phyloP scores from a whole-genome alignment of 345 rosid species.

The Garcia nutans region DNA sequence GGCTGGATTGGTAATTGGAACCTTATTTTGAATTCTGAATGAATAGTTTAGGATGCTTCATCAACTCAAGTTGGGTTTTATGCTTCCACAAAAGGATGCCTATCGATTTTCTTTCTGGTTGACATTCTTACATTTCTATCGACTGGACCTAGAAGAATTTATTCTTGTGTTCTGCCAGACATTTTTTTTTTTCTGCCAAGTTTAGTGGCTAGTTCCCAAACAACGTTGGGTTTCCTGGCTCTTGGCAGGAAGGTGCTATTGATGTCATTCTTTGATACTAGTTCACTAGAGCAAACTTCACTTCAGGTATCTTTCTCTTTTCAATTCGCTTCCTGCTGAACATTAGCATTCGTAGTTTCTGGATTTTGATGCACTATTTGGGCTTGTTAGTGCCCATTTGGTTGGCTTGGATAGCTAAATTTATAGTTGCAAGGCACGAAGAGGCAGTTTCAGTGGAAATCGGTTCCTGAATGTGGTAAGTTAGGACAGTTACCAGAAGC shows the following conservation, averaged over 20 bases:
- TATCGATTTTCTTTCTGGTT: constrained; percentile 66
- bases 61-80: constrained; percentile 63
- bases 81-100: constrained; percentile 74
- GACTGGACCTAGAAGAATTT: constrained; percentile 46
- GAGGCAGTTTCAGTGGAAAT: no score
- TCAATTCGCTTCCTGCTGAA: neutral
- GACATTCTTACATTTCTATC: constrained; percentile 5
- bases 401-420: neutral
- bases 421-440: no score
- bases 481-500: no score
- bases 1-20: constrained; percentile 59
- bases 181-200: constrained; percentile 48
- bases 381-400: neutral
- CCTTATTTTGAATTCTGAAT: constrained; percentile 54
- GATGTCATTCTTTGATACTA: constrained; percentile 39
- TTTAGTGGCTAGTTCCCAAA: constrained; percentile 54
- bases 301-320: neutral
- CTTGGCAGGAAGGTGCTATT: constrained; percentile 36
- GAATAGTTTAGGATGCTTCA: constrained; percentile 36
- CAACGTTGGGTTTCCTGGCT: constrained; percentile 51
- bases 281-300: neutral
- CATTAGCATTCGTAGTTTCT: neutral
- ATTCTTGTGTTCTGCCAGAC: constrained; percentile 57
- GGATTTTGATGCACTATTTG: no score
- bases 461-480: no score